Percentiles rank a stretch among this genome's conserved stretches.
These are phyloP conservation scores for Amaranthus cruentus DNA, from an alignment of 148 eudicot genomes.

Conservation along the genomic window DNA sequence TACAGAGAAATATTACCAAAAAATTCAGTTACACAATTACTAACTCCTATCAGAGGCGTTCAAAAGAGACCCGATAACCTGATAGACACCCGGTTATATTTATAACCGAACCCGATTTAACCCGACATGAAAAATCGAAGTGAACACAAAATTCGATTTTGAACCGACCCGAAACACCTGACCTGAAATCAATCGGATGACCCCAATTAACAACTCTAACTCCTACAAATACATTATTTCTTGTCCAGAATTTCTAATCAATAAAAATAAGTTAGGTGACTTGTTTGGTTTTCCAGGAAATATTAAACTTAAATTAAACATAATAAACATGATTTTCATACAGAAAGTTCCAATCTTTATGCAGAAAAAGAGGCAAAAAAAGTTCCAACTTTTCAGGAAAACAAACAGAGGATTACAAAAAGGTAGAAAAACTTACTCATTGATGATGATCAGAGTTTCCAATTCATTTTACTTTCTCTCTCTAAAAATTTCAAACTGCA, in stretches of 20 bases:
- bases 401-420: slow-evolving; percentile 9
- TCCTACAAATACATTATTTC: slow-evolving; percentile 1
- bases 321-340: background rate
- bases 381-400: background rate
- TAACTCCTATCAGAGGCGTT: background rate
- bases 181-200: too few relatives aligned
- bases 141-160: too few relatives aligned
- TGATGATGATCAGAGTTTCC: background rate
- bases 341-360: background rate
- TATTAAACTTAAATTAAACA: background rate
- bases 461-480: background rate
- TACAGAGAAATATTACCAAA: slow-evolving; percentile 13
- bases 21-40: slow-evolving; percentile 25
- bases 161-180: too few relatives aligned
- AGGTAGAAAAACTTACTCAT: slow-evolving; percentile 6
- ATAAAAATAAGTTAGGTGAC: slow-evolving; percentile 1
- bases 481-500: background rate
- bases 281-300: slow-evolving; percentile 15
- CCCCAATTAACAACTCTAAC: too few relatives aligned
- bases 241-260: slow-evolving; percentile 10
- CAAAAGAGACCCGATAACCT: too few relatives aligned
- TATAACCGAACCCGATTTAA: too few relatives aligned
- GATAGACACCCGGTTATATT: too few relatives aligned
- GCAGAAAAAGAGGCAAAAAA: background rate
- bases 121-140: too few relatives aligned